Conservation (phyloP, 495 filamentous ascomycete species). For the Rhizodiscina lignyota region DNA sequence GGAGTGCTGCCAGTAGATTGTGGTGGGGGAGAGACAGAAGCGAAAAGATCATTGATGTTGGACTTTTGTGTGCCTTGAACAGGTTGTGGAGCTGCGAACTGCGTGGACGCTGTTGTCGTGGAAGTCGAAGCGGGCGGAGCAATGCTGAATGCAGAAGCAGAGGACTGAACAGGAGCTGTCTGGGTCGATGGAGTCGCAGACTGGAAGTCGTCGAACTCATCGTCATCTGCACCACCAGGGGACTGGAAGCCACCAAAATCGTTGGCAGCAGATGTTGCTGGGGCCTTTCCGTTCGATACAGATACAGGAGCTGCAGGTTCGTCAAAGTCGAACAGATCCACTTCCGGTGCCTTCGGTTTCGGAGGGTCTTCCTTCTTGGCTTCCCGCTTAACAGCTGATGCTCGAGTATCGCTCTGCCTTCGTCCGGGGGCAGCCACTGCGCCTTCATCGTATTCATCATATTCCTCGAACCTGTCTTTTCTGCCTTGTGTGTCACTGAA, state of each 20-base stretch:
- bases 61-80: slow-evolving; percentile 63
- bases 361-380: slow-evolving; percentile 34
- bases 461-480: slow-evolving; percentile 80
- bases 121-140: slow-evolving; percentile 44
- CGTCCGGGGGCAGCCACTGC: slow-evolving; percentile 31
- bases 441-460: slow-evolving; percentile 86
- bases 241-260: slow-evolving; percentile 28
- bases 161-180: slow-evolving; percentile 14
- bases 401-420: slow-evolving; percentile 20
- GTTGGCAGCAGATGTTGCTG: slow-evolving; percentile 24
- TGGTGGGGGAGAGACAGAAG: slow-evolving; percentile 60
- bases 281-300: slow-evolving; percentile 31
- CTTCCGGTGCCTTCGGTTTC: slow-evolving; percentile 70
- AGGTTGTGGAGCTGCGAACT: slow-evolving; percentile 69
- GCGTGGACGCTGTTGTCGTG: slow-evolving; percentile 45
- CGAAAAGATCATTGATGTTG: slow-evolving; percentile 65
- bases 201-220: slow-evolving; percentile 97
- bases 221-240: slow-evolving; percentile 54
- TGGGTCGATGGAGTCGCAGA: slow-evolving; percentile 54
- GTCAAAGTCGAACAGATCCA: slow-evolving; percentile 81
- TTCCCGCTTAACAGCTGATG: slow-evolving; percentile 23
- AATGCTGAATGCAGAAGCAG: slow-evolving; percentile 24
- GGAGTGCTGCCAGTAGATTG: slow-evolving; percentile 21
- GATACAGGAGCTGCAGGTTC: slow-evolving; percentile 32
- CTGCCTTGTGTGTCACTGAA: slow-evolving; percentile 49